phyloP scores from a whole-genome alignment of 495 filamentous ascomycete genomes.

The Hypoxylon rickii region DNA sequence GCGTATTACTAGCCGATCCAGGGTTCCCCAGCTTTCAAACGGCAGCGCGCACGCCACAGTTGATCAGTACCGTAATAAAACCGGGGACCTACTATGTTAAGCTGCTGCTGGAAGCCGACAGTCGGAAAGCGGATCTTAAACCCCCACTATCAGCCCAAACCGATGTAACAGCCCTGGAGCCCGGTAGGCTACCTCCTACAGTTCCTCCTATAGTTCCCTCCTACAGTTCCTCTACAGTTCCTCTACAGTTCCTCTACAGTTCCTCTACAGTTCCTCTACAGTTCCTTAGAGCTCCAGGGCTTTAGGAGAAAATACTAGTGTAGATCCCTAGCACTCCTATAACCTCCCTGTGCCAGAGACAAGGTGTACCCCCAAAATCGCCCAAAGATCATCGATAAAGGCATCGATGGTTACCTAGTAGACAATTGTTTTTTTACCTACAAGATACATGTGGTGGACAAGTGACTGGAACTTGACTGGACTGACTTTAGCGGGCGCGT shows the following conservation, averaged over 20 bases:
- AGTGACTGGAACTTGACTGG: too few relatives aligned
- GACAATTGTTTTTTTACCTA: too few relatives aligned
- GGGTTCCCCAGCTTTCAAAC: constrained; percentile 35
- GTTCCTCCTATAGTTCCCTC: too few relatives aligned
- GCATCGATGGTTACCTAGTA: too few relatives aligned
- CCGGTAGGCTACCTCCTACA: constrained; percentile 7
- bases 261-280: neutral
- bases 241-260: neutral
- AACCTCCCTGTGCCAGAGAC: too few relatives aligned
- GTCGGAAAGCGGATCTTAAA: constrained; percentile 26
- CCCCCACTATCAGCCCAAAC: constrained; percentile 20
- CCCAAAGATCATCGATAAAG: too few relatives aligned
- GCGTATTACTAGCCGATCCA: constrained; percentile 14
- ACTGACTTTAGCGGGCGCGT: too few relatives aligned
- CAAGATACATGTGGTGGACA: too few relatives aligned
- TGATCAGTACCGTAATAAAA: constrained; percentile 18
- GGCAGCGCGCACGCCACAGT: constrained; percentile 14
- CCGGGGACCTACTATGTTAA: neutral
- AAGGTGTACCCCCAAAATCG: too few relatives aligned
- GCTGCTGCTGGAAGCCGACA: constrained; percentile 13
- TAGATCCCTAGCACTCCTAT: too few relatives aligned
- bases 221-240: neutral
- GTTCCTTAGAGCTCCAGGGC: neutral
- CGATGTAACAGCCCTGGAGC: constrained; percentile 10
- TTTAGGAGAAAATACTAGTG: too few relatives aligned